Base-by-base conservation (phyloP, 139 green algal species). In the Spirogloea muscicola region DNA sequence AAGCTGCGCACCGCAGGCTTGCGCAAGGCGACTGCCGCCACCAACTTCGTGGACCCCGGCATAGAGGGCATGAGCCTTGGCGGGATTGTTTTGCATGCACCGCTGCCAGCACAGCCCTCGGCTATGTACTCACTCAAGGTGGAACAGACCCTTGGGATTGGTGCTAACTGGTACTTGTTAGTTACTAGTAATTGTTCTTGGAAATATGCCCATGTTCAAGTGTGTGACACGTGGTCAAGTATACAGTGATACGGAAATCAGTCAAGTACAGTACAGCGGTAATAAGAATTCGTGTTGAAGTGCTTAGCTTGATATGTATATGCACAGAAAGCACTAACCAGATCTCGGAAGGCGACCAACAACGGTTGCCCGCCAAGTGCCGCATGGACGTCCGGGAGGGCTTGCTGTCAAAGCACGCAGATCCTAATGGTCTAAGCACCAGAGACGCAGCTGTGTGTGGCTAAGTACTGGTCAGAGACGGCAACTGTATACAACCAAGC, bases 51-150 rank as follows among this genome's bases (percentile, higher is more conserved):
- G 29, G 10, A 79, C 43, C 21, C 33, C 42, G 18, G 70, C 70
- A 79, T 79, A 79, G 9, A 79, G 42, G 29, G 76, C 70, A 52
- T 79, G 70, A 10, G 58, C 70, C 62, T 62, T 78, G 36, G 27
- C 27, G 0, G 70, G 48, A 55, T 57, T 7, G n/a, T 60, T 60
- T 41, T 21, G 36, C 70, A 79, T 79, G 27, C 37, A 27, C 39
- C 27, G 36, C 70, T 79, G 70, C 34, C 33, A 6, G 27, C n/a
- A 41, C 4, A 7, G 4, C 41, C 37, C 29, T 27, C 29, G 39
- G 55, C 13, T 64, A 42, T 27, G 55, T 38, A 42, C 36, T 16
- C 36, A 13, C 13, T 64, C 55, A 64, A n/a, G n/a, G n/a, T n/a
- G n/a, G n/a, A n/a, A n/a, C n/a, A n/a, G n/a, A n/a, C n/a, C n/a